These are phyloP conservation scores for Wickerhamomyces subpelliculosus DNA, from an alignment of 805 yeast genomes.

Conservation along the genomic window DNA sequence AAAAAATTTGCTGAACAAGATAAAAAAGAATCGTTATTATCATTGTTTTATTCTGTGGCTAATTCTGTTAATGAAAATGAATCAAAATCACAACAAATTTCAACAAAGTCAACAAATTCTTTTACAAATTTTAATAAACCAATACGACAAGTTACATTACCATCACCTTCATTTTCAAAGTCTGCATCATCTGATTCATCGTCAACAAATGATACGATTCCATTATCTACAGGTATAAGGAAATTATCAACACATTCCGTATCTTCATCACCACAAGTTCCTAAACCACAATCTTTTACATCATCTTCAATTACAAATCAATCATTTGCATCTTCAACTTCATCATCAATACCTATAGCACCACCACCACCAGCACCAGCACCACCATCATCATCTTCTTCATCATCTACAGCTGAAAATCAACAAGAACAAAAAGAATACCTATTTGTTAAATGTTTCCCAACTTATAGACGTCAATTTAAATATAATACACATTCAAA, in stretches of 20 bases:
- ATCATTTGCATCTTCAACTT: too few species aligned
- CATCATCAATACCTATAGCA: conserved; percentile 4
- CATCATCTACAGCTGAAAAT: too few species aligned
- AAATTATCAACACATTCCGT: too few species aligned
- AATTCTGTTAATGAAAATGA: conserved; percentile 7
- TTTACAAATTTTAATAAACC: too few species aligned
- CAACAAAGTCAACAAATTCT: too few species aligned
- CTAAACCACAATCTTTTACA: too few species aligned
- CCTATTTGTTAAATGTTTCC: conserved; percentile 73
- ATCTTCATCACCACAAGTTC: too few species aligned
- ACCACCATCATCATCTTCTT: conserved; percentile 4
- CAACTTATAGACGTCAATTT: conserved; percentile 61
- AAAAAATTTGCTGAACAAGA: not conserved
- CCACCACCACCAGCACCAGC: conserved; percentile 3
- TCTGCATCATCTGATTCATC: not conserved
- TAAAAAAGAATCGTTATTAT: conserved; percentile 23
- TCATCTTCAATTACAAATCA: too few species aligned
- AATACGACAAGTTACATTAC: too few species aligned
- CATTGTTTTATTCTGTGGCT: conserved; percentile 28
- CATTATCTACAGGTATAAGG: not conserved
- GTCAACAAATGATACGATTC: not conserved
- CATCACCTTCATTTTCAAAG: not conserved
- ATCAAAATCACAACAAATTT: too few species aligned
- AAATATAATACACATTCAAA: conserved; percentile 48
- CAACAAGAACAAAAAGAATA: conserved; percentile 49